Evolutionary conservation across 495 filamentous ascomycete genomes (phyloP).

Genomic region (Daldinia loculata): DNA sequence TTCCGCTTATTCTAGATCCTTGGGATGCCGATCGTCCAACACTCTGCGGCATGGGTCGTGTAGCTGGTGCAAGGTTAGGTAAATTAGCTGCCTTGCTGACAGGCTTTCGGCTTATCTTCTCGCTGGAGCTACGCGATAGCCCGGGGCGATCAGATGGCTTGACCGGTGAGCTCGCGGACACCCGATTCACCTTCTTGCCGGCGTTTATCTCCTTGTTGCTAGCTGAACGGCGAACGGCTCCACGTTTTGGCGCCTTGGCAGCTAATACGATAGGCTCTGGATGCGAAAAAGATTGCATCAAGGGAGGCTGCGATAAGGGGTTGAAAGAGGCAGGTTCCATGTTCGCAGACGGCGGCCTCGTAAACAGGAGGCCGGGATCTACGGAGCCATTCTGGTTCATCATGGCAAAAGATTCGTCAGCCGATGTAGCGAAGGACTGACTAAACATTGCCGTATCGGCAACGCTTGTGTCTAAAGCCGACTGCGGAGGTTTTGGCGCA

Average conservation of each 20-base stretch:
- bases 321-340: conserved; percentile 52
- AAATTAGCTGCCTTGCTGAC: conserved; percentile 43
- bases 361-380: conserved; percentile 58
- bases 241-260: conserved; percentile 44
- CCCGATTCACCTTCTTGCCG: conserved; percentile 51
- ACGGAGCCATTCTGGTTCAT: conserved; percentile 49
- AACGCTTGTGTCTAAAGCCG: conserved; percentile 48
- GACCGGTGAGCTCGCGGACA: conserved; percentile 63
- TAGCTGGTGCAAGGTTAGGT: conserved; percentile 49
- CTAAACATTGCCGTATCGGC: conserved; percentile 51
- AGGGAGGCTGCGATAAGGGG: conserved; percentile 45
- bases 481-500: conserved; percentile 52
- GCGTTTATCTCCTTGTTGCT: conserved; percentile 51
- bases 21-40: conserved; percentile 50
- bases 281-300: conserved; percentile 39
- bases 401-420: conserved; percentile 56
- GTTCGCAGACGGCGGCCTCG: conserved; percentile 54
- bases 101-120: conserved; percentile 54
- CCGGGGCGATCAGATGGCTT: conserved; percentile 60
- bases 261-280: conserved; percentile 39
- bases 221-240: conserved; percentile 52
- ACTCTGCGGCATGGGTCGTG: conserved; percentile 35
- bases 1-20: conserved; percentile 52
- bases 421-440: conserved; percentile 49
- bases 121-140: conserved; percentile 69